Percentiles rank a stretch among this genome's conserved stretches.
These are phyloP conservation scores for Penicillium sp. DNA, from an alignment of 2,329 filamentous ascomycete genomes.

Conservation along the genomic window DNA sequence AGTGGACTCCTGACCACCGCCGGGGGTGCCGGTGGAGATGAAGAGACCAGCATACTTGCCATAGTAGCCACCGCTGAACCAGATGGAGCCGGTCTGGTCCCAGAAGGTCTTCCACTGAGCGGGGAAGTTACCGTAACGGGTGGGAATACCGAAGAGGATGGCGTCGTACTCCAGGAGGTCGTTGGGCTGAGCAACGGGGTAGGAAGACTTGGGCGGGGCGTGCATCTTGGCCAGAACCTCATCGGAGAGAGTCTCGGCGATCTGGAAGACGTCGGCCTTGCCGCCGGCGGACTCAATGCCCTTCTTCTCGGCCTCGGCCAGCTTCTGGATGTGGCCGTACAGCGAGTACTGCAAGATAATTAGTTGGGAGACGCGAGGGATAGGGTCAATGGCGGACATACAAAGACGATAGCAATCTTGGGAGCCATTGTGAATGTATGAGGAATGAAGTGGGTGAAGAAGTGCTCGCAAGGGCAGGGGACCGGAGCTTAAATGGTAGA, in stretches of 20 bases:
- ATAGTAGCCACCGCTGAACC: constrained; percentile 71
- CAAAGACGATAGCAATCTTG: constrained; percentile 87
- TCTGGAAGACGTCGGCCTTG: constrained; percentile 75
- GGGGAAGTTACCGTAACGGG: constrained; percentile 94
- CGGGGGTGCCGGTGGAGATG: constrained; percentile 77
- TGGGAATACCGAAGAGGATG: constrained; percentile 91
- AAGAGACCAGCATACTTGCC: constrained; percentile 93
- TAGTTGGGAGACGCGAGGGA: neutral
- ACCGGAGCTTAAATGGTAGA: constrained; percentile 9
- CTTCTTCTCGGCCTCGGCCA: constrained; percentile 86
- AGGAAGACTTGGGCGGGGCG: constrained; percentile 71
- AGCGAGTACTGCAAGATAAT: constrained; percentile 70
- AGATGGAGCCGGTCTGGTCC: constrained; percentile 85
- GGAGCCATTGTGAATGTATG: constrained; percentile 67
- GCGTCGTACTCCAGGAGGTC: constrained; percentile 75
- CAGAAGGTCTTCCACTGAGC: constrained; percentile 86
- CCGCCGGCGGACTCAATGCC: constrained; percentile 88
- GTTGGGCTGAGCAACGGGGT: constrained; percentile 62
- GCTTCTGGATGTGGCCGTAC: constrained; percentile 82
- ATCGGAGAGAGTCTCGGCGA: constrained; percentile 79
- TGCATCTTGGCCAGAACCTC: constrained; percentile 90
- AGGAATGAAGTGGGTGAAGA: constrained; percentile 1
- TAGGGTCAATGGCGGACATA: constrained; percentile 49
- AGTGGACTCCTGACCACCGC: constrained; percentile 92
- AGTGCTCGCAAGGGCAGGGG: constrained; percentile 1